phyloP scores from a whole-genome alignment of 139 green algal species.

The Coelastrella sp. region DNA sequence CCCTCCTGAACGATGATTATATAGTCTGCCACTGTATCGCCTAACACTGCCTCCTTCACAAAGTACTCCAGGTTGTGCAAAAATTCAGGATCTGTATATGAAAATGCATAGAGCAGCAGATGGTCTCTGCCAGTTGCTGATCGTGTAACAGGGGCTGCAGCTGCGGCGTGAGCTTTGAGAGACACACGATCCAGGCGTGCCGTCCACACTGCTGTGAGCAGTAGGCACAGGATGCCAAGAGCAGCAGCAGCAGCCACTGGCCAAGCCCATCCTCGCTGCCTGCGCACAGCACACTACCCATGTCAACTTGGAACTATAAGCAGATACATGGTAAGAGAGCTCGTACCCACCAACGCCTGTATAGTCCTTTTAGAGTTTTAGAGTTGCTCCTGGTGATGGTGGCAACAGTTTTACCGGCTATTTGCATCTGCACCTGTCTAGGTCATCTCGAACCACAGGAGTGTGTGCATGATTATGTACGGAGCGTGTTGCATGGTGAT shows the following conservation, averaged over 20 bases:
- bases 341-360: neutral
- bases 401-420: neutral
- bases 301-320: too few relatives aligned
- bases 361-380: slow-evolving; percentile 2
- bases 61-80: slow-evolving; percentile 81
- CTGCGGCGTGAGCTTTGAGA: neutral
- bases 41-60: slow-evolving; percentile 67
- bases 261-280: neutral
- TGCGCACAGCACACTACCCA: neutral
- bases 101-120: slow-evolving; percentile 86
- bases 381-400: neutral
- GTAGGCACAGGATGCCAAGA: neutral
- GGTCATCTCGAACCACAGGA: neutral
- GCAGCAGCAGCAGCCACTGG: neutral
- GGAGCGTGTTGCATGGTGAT: too few relatives aligned
- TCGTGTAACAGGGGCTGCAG: neutral
- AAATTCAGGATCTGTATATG: slow-evolving; percentile 80
- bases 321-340: neutral
- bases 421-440: slow-evolving; percentile 1
- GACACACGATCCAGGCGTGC: neutral
- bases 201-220: neutral
- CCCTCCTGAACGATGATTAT: slow-evolving; percentile 75
- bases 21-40: slow-evolving; percentile 74
- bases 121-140: slow-evolving; percentile 17
- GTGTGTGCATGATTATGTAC: too few relatives aligned